Conservation (phyloP, 2,329 filamentous ascomycete genomes). For the Didymella keratinophila region DNA sequence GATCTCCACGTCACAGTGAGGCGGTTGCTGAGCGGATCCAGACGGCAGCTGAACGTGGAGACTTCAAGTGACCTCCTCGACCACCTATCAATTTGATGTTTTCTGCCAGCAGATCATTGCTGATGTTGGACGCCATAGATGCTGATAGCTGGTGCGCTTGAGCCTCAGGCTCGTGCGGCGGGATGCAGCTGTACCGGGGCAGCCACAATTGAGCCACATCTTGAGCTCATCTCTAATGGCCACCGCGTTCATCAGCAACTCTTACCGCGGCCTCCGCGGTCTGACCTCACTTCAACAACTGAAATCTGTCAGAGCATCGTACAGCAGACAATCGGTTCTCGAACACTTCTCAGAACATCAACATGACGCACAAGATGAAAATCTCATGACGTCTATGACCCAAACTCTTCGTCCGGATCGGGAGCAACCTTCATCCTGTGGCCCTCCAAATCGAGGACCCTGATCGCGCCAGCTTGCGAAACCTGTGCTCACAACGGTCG, state of each 20-base stretch:
- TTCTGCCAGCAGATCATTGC: constrained; percentile 16
- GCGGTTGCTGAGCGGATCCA: constrained; percentile 7
- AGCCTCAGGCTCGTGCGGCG: constrained; percentile 3
- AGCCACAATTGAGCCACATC: constrained; percentile 18
- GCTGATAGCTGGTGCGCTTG: constrained; percentile 6
- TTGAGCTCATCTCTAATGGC: background rate
- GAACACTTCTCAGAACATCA: constrained; percentile 6
- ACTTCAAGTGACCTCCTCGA: background rate
- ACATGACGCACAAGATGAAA: constrained; percentile 3
- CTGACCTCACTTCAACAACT: background rate
- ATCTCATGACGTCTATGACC: constrained; percentile 18
- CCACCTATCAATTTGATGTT: constrained; percentile 1
- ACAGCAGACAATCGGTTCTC: background rate
- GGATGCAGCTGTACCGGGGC: background rate
- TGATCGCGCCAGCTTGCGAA: constrained; percentile 17
- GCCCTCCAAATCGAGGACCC: constrained; percentile 17
- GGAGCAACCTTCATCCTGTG: constrained; percentile 10
- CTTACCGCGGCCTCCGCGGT: background rate
- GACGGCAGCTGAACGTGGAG: background rate
- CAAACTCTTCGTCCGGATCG: constrained; percentile 1
- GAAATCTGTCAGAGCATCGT: background rate
- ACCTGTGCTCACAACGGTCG: constrained; percentile 2
- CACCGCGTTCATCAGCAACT: background rate
- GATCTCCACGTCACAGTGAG: constrained; percentile 18
- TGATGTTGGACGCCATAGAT: constrained; percentile 12